Percentiles rank a stretch among this genome's conserved stretches.
Conservation (phyloP, 805 yeast genomes). For the Metschnikowia proteae region DNA sequence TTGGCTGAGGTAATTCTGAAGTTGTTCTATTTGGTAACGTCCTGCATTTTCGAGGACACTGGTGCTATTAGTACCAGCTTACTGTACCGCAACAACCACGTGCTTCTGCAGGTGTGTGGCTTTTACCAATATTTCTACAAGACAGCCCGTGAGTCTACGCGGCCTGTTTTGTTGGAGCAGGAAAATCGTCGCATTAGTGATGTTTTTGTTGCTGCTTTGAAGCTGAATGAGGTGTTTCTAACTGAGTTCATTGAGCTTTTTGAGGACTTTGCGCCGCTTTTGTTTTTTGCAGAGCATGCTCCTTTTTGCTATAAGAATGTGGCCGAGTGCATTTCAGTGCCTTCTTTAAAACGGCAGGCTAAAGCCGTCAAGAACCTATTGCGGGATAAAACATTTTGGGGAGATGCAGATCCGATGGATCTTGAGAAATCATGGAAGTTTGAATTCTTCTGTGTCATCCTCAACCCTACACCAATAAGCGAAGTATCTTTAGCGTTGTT, state of each 20-base stretch:
- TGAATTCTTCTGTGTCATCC: conserved; percentile 9
- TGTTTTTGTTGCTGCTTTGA: conserved; percentile 5
- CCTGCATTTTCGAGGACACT: conserved; percentile 7
- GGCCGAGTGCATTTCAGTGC: conserved; percentile 4
- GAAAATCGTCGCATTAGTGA: conserved; percentile 7
- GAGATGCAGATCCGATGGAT: conserved; percentile 2
- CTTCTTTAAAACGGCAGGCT: not conserved
- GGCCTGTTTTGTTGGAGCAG: conserved; percentile 5
- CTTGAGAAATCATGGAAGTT: conserved; percentile 12
- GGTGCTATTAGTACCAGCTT: conserved; percentile 10
- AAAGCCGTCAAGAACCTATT: not conserved
- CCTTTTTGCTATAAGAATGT: conserved; percentile 2
- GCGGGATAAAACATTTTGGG: conserved; percentile 1
- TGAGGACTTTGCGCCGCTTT: conserved; percentile 8
- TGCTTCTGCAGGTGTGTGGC: conserved; percentile 8
- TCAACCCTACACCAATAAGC: conserved; percentile 6
- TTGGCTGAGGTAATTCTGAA: conserved; percentile 9
- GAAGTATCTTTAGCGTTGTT: conserved; percentile 9
- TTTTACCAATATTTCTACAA: conserved; percentile 11
- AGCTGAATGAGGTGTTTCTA: conserved; percentile 6
- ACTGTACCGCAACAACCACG: conserved; percentile 9
- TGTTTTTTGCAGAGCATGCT: conserved; percentile 8
- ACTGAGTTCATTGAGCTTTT: conserved; percentile 8
- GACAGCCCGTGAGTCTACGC: not conserved
- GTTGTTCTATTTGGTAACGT: conserved; percentile 11